A percentile compares a stretch with the other conserved stretches of the same genome.
These are phyloP conservation scores for Solanum bukasovii DNA, from an alignment of 257 asterid species.

Conservation along the genomic window DNA sequence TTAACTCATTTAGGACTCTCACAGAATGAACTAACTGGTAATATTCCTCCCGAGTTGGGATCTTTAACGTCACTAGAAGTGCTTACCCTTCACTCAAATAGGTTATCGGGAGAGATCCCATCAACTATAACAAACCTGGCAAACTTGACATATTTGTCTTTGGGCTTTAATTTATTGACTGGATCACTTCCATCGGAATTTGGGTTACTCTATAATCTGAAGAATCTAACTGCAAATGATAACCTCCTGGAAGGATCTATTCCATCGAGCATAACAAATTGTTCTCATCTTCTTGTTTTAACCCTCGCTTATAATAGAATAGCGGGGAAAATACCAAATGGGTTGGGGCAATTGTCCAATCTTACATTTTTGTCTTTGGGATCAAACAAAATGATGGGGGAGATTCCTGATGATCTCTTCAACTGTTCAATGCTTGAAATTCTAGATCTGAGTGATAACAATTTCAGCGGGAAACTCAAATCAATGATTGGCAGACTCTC, in stretches of 20 bases:
- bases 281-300: conserved; percentile 39
- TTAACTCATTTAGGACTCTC: conserved; percentile 51
- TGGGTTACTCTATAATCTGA: conserved; percentile 49
- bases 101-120: conserved; percentile 58
- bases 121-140: conserved; percentile 35
- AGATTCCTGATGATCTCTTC: conserved; percentile 53
- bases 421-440: conserved; percentile 41
- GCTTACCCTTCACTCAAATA: conserved; percentile 63
- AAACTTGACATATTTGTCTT: conserved; percentile 53
- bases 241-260: conserved; percentile 50
- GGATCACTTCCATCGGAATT: conserved; percentile 52
- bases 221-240: conserved; percentile 34
- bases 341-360: conserved; percentile 32
- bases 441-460: conserved; percentile 34
- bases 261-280: conserved; percentile 50
- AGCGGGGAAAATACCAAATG: conserved; percentile 42
- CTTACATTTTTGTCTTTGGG: conserved; percentile 45
- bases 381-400: conserved; percentile 34
- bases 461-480: conserved; percentile 30
- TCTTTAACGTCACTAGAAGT: conserved; percentile 44
- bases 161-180: conserved; percentile 46
- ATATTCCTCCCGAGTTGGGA: conserved; percentile 35
- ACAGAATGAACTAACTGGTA: conserved; percentile 39
- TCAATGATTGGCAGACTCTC: conserved; percentile 34
- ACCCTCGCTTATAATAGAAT: conserved; percentile 25